A percentile compares a stretch with the other conserved stretches of the same genome.
phyloP scores from a whole-genome alignment of 441 rosid genomes.

The Omphalea diandra region DNA sequence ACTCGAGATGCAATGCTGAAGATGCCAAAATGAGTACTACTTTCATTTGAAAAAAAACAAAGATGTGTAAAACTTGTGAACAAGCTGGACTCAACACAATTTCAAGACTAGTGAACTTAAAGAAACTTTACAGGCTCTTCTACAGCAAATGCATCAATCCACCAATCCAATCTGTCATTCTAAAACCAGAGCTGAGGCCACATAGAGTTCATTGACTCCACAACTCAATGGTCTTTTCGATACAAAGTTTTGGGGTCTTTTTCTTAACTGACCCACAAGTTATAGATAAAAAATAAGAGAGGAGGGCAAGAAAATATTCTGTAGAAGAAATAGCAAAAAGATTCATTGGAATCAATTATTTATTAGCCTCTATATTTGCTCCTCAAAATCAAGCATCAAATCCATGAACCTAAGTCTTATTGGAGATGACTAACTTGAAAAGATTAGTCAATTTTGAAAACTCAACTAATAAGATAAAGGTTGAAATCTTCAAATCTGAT shows the following conservation, averaged over 20 bases:
- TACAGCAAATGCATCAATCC: not conserved
- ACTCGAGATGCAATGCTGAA: slow-evolving; percentile 55
- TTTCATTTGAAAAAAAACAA: slow-evolving; percentile 12
- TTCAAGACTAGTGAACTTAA: slow-evolving; percentile 1
- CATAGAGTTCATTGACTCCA: not conserved
- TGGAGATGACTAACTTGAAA: not conserved
- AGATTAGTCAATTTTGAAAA: not conserved
- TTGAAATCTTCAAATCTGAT: not conserved
- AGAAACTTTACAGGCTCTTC: slow-evolving; percentile 15
- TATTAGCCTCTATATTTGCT: not conserved
- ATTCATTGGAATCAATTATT: not conserved
- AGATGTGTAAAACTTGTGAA: not conserved
- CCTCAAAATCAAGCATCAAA: slow-evolving; percentile 1
- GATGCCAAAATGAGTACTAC: slow-evolving; percentile 18
- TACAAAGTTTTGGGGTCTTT: not conserved
- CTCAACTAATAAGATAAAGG: not conserved
- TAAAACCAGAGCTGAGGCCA: slow-evolving; percentile 1
- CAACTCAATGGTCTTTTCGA: not conserved
- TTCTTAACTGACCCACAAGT: not conserved
- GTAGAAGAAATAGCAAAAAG: not conserved
- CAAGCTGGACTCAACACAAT: slow-evolving; percentile 2
- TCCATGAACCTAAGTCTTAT: not conserved
- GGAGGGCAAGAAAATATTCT: not conserved
- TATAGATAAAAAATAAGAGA: not conserved
- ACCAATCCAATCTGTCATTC: slow-evolving; percentile 1